Percentiles rank a stretch among this genome's conserved stretches.
Evolutionary conservation across 2,329 filamentous ascomycete species (phyloP).

Genomic region (Amylocarpus encephaloides): DNA sequence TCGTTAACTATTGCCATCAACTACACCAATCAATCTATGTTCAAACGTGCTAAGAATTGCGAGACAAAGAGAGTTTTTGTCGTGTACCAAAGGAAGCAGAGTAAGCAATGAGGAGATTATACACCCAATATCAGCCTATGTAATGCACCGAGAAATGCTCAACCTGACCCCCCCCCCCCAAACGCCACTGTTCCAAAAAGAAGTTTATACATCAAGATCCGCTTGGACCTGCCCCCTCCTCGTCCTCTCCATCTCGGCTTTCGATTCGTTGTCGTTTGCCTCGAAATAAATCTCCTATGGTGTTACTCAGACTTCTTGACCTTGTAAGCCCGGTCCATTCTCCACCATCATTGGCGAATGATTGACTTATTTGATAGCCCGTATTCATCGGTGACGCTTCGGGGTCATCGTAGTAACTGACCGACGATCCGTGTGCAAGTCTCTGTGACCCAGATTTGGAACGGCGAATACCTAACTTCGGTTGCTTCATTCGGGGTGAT

Average conservation of each 20-base stretch:
- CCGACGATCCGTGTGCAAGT: conserved; percentile 12
- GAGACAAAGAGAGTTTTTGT: too few species aligned
- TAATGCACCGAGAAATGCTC: background rate
- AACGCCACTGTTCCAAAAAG: conserved; percentile 2
- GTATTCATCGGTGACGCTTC: conserved; percentile 15
- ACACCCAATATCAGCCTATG: conserved; percentile 5
- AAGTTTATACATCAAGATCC: conserved; percentile 18
- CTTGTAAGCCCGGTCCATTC: conserved; percentile 20
- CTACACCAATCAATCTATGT: too few species aligned
- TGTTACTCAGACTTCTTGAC: conserved; percentile 28
- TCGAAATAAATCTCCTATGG: conserved; percentile 25
- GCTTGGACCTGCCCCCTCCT: conserved; percentile 28
- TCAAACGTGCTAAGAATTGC: too few species aligned
- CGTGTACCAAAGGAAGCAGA: too few species aligned
- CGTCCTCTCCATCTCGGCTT: conserved; percentile 9
- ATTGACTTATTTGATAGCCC: conserved; percentile 15
- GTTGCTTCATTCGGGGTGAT: conserved; percentile 32
- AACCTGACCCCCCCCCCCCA: background rate
- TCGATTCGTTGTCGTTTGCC: conserved; percentile 18
- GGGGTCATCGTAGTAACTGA: conserved; percentile 15
- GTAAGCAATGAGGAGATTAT: background rate
- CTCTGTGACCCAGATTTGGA: conserved; percentile 26
- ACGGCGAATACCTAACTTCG: conserved; percentile 23
- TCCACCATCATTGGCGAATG: conserved; percentile 14
- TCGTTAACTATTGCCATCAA: too few species aligned